Base-by-base conservation (phyloP, 2,329 filamentous ascomycete species). In the Cladosporium sp. region DNA sequence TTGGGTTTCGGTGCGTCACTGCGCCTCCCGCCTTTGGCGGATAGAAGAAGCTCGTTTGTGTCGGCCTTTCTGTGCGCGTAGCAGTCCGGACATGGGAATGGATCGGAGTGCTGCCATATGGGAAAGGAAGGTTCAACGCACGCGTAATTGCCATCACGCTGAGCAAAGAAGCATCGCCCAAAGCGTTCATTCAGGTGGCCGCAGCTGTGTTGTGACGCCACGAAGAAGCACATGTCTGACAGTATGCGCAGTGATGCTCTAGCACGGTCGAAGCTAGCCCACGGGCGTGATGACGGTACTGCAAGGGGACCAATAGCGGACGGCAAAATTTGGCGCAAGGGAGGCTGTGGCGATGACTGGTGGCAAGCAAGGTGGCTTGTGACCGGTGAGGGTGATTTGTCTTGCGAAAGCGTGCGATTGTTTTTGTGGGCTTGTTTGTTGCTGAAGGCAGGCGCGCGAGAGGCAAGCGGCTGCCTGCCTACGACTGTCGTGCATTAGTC, bases 171-270 rank as follows among this genome's bases (percentile, higher is more conserved):
- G 64, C 70, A 72, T 57, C 63, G 66, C 2, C 64, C 65, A 57
- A 70, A 63, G 28, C 44, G 67, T 14, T 64, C 57, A 49, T 70
- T 61, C 8, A 59, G 18, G 49, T 71, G 69, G 6, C 58, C 63
- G 67, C 69, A 71, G 61, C 56, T 53, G 64, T 72, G 70, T 29
- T 62, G 46, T 11, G 69, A 68, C 28, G 44, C 31, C 53, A 70
- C 62, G 53, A 66, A 64, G 52, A 31, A 65, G 63, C 70, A 72
- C 69, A 72, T 69, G n/a, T 44, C 50, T n/a, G 18, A 11, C 10
- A 7, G n/a, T 11, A 2, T 28, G 55, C 33, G n/a, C 14, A 21
- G 21, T 14, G 11, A 10, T 23, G 49, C 12, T 23, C 14, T 29
- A 6, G 37, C 44, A 55, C 44, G 40, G 40, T 46, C 40, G 23